Evolutionary conservation across 1,284 basidiomycete genomes (phyloP).

Genomic region (Tilletia indica): DNA sequence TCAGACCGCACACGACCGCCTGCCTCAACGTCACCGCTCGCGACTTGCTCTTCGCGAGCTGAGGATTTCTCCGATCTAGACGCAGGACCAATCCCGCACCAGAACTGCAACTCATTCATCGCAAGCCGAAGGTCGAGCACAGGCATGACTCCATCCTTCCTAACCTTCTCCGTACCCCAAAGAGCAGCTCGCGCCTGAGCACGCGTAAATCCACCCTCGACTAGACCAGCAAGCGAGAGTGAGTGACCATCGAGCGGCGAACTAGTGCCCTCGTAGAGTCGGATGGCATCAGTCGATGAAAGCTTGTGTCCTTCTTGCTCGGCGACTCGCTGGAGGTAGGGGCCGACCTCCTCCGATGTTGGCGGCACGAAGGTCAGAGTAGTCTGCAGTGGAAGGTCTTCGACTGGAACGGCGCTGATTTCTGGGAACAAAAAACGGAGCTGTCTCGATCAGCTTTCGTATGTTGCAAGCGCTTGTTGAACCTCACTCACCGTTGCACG

Average conservation of each 20-base stretch:
- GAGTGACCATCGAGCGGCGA: conserved; percentile 56
- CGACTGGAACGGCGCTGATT: conserved; percentile 28
- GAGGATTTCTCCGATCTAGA: neutral
- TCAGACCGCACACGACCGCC: neutral
- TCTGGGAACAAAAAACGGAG: conserved; percentile 18
- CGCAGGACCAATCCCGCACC: neutral
- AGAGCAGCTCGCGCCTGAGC: neutral
- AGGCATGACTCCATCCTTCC: neutral
- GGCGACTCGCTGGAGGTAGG: conserved; percentile 72
- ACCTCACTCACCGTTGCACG: conserved; percentile 37
- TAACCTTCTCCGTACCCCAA: conserved; percentile 49
- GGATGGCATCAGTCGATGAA: conserved; percentile 21
- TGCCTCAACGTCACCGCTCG: too few relatives aligned
- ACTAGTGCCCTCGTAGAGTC: conserved; percentile 22
- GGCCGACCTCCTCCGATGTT: conserved; percentile 41
- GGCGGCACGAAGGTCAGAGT: conserved; percentile 36
- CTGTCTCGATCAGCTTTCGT: conserved; percentile 9
- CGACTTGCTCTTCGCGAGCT: too few relatives aligned
- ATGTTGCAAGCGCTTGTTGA: conserved; percentile 16
- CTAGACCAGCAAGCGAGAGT: conserved; percentile 34
- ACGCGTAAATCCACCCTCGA: neutral
- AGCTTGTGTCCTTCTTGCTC: conserved; percentile 62
- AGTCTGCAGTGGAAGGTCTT: conserved; percentile 38
- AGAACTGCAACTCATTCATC: neutral
- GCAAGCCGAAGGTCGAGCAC: neutral